Conservation (phyloP, 2,329 filamentous ascomycete species). For the Pezicula carpinea region DNA sequence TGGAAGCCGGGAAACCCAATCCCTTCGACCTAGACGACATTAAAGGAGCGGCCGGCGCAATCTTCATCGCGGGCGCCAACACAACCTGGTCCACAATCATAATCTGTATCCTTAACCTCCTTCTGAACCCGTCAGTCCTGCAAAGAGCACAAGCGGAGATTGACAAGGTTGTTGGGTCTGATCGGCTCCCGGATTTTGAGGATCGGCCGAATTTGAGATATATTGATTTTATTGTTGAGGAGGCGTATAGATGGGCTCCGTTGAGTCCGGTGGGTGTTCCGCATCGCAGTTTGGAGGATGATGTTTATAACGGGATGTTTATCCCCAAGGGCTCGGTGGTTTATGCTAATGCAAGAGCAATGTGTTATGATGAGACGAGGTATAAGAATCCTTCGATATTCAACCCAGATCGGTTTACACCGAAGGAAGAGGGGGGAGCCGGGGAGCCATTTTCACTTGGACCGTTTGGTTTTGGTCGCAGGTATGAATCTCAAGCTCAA, state of each 20-base stretch:
- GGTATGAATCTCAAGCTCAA: slow-evolving; percentile 17
- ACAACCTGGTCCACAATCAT: slow-evolving; percentile 37
- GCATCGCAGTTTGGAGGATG: slow-evolving; percentile 48
- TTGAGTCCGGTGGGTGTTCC: slow-evolving; percentile 47
- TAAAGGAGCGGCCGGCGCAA: slow-evolving; percentile 43
- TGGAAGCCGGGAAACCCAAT: slow-evolving; percentile 3
- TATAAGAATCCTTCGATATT: slow-evolving; percentile 40
- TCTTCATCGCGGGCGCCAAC: slow-evolving; percentile 39
- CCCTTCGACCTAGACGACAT: slow-evolving; percentile 26
- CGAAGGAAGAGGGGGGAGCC: slow-evolving; percentile 33
- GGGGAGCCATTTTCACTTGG: slow-evolving; percentile 42
- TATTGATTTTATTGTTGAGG: slow-evolving; percentile 42
- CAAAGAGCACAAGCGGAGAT: slow-evolving; percentile 41
- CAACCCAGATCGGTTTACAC: slow-evolving; percentile 40
- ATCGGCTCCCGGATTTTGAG: slow-evolving; percentile 40
- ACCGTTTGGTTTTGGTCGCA: slow-evolving; percentile 46
- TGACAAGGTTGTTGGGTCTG: slow-evolving; percentile 40
- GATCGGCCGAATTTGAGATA: slow-evolving; percentile 40
- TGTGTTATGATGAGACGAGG: slow-evolving; percentile 44
- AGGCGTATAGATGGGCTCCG: slow-evolving; percentile 40
- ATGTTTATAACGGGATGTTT: slow-evolving; percentile 50
- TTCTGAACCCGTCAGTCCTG: slow-evolving; percentile 36
- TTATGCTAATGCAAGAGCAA: slow-evolving; percentile 47
- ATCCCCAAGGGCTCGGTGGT: slow-evolving; percentile 53
- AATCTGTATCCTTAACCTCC: slow-evolving; percentile 35